Percentiles rank a stretch among this genome's conserved stretches.
Conservation (phyloP, 2,329 filamentous ascomycete genomes). For the Cercospora janseana region DNA sequence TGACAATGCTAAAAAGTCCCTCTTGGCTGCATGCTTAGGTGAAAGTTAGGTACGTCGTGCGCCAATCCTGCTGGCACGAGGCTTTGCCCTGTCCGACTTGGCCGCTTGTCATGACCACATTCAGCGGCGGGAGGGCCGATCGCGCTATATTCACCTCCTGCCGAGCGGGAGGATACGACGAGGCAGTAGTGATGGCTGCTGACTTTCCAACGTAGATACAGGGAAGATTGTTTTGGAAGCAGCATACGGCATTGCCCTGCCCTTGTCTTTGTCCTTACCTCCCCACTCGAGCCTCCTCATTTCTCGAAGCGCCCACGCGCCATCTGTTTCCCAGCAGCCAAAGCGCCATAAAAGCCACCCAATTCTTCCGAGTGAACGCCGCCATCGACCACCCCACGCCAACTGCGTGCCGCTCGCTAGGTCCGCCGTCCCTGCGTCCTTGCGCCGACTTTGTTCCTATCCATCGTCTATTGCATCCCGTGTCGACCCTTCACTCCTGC, state of each 20-base stretch:
- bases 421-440: conserved; percentile 10
- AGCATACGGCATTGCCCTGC: not conserved
- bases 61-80: not conserved
- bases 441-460: not conserved
- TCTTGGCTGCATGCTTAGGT: conserved; percentile 3
- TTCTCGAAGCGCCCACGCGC: not conserved
- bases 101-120: conserved; percentile 13
- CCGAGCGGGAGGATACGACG: not conserved
- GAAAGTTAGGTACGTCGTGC: conserved; percentile 1
- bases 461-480: not conserved
- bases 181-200: not conserved
- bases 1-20: not conserved
- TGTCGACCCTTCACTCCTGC: conserved; percentile 6
- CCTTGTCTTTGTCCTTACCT: not conserved
- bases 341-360: conserved; percentile 2
- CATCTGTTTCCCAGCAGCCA: conserved; percentile 1
- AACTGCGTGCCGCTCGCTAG: conserved; percentile 3
- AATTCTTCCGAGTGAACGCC: conserved; percentile 5
- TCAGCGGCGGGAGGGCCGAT: not conserved
- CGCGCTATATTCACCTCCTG: not conserved
- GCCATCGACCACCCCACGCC: not conserved
- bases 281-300: not conserved
- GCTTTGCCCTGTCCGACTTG: conserved; percentile 1
- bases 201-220: conserved; percentile 3
- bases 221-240: not conserved